These are phyloP conservation scores for Monosporascus sp. DNA, from an alignment of 2,329 filamentous ascomycete species.

Conservation along the genomic window DNA sequence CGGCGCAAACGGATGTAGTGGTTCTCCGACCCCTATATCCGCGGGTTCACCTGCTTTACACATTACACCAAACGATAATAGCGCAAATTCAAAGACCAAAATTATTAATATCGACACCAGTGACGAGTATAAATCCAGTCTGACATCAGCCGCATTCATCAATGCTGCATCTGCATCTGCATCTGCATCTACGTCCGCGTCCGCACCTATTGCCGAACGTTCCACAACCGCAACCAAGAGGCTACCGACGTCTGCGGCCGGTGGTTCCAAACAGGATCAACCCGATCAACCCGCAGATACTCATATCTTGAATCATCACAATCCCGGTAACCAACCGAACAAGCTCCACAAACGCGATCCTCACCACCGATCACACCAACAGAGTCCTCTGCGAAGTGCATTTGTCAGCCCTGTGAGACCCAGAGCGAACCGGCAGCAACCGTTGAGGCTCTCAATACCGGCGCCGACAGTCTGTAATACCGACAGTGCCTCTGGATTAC, in stretches of 20 bases:
- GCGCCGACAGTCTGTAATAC: conserved; percentile 7
- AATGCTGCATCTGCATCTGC: conserved; percentile 6
- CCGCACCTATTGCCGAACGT: conserved; percentile 2
- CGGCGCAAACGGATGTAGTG: background rate
- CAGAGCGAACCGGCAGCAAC: background rate
- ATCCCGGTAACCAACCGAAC: conserved; percentile 6
- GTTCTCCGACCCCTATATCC: background rate
- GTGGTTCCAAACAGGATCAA: conserved; percentile 8
- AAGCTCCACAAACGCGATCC: conserved; percentile 15
- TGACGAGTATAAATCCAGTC: too few species aligned
- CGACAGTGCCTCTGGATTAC: conserved; percentile 4
- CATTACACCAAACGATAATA: background rate
- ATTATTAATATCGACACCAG: background rate
- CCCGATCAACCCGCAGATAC: conserved; percentile 5
- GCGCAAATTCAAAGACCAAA: background rate
- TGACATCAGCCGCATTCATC: background rate
- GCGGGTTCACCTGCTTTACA: background rate
- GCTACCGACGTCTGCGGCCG: conserved; percentile 11
- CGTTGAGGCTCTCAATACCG: conserved; percentile 4
- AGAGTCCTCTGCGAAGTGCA: background rate
- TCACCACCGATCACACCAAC: conserved; percentile 7
- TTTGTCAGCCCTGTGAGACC: background rate
- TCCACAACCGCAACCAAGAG: conserved; percentile 3
- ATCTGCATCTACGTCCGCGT: conserved; percentile 5
- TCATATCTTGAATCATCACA: conserved; percentile 7